These are phyloP conservation scores for Hygrophorus russula DNA, from an alignment of 768 basidiomycete species.

Conservation along the genomic window DNA sequence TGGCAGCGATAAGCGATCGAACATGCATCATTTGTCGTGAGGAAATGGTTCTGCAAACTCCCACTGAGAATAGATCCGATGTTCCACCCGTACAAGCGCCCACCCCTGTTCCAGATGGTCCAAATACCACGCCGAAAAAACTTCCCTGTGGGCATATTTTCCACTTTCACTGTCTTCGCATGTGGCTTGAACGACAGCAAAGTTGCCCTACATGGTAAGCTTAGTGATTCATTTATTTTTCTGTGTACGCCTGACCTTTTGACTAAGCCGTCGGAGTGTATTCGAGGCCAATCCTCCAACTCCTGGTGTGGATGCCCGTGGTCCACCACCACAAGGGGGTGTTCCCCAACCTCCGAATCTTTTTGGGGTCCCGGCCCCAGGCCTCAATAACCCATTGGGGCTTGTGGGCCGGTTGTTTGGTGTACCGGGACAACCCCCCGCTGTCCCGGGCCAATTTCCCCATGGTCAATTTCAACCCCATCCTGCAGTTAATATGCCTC, in stretches of 20 bases:
- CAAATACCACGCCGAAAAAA: conserved; percentile 94
- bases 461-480: conserved; percentile 4
- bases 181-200: conserved; percentile 97
- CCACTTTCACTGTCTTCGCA: conserved; percentile 93
- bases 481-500: conserved; percentile 14
- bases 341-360: conserved; percentile 22
- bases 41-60: conserved; percentile 59
- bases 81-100: conserved; percentile 14
- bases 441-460: conserved; percentile 19
- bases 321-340: conserved; percentile 13
- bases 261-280: conserved; percentile 63
- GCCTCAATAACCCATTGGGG: conserved; percentile 37
- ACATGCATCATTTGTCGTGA: conserved; percentile 99
- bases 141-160: conserved; percentile 96
- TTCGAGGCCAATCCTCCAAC: conserved; percentile 38
- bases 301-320: conserved; percentile 19
- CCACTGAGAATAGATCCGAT: conserved; percentile 6
- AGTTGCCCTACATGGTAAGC: conserved; percentile 96
- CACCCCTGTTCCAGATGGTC: conserved; percentile 43
- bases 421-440: conserved; percentile 33
- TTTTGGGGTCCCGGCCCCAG: conserved; percentile 17
- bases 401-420: conserved; percentile 49
- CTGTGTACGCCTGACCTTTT: neutral
- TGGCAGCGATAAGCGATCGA: conserved; percentile 70
- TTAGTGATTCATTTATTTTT: conserved; percentile 5